Conservation (phyloP, 129 eudicot genomes). For the Escallonia rubra region DNA sequence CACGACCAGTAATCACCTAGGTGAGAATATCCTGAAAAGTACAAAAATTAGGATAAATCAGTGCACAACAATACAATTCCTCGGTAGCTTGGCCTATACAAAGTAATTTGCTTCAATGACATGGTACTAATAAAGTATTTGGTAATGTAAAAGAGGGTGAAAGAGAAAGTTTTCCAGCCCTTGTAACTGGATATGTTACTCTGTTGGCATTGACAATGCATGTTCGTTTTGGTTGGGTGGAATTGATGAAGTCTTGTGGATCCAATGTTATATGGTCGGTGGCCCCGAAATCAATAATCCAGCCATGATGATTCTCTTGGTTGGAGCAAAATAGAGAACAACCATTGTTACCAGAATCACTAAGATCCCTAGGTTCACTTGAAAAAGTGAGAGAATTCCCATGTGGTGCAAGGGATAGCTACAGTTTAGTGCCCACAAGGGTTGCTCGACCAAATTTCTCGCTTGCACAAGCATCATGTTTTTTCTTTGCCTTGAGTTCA, state of each 20-base stretch:
- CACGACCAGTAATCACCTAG: constrained; percentile 9
- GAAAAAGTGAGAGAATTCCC: background rate
- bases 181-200: background rate
- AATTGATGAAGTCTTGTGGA: background rate
- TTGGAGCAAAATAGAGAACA: background rate
- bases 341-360: constrained; percentile 1
- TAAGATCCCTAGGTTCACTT: background rate
- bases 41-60: constrained; percentile 6
- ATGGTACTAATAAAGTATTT: constrained; percentile 10
- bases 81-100: background rate
- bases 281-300: constrained; percentile 6
- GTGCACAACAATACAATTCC: constrained; percentile 4
- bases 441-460: background rate
- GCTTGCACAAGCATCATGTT: background rate
- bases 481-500: constrained; percentile 1
- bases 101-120: background rate
- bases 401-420: background rate
- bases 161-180: constrained; percentile 2
- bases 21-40: constrained; percentile 4
- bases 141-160: constrained; percentile 5
- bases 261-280: constrained; percentile 4
- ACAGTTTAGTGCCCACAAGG: background rate
- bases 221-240: background rate
- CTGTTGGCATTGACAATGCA: background rate
- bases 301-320: too few relatives aligned